These are phyloP conservation scores for Apiotrichum sp. DNA, from an alignment of 1,284 basidiomycete species.

Conservation along the genomic window DNA sequence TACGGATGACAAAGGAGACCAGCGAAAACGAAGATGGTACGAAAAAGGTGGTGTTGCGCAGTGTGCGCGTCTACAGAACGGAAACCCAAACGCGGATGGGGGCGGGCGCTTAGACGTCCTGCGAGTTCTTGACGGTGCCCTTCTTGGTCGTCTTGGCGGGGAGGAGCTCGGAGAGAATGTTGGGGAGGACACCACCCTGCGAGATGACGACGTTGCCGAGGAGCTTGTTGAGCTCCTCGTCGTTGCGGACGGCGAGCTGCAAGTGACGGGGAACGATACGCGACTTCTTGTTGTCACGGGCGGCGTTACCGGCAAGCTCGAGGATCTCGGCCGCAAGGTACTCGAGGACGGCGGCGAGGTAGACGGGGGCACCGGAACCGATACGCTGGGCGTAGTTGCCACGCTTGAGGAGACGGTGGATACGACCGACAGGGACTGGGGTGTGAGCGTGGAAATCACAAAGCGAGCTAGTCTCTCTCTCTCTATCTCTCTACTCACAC, in stretches of 20 bases:
- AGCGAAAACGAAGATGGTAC: constrained; percentile 32
- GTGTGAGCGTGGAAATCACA: constrained; percentile 15
- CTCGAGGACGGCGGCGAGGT: constrained; percentile 62
- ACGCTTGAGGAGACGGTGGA: constrained; percentile 77
- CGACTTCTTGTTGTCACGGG: constrained; percentile 58
- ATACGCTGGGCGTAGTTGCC: constrained; percentile 77
- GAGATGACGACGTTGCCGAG: constrained; percentile 79
- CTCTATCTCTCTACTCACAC: constrained; percentile 30
- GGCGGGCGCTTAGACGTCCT: constrained; percentile 21
- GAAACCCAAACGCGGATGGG: not conserved
- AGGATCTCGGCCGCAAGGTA: constrained; percentile 79
- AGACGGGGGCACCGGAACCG: constrained; percentile 56
- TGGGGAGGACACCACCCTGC: constrained; percentile 82
- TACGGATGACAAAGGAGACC: constrained; percentile 25
- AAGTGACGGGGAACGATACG: constrained; percentile 87
- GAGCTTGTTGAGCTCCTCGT: constrained; percentile 58
- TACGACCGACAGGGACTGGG: constrained; percentile 75
- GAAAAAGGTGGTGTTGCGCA: not conserved
- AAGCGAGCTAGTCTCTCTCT: not conserved
- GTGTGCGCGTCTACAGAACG: not conserved
- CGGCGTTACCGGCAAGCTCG: constrained; percentile 77
- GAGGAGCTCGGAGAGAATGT: constrained; percentile 61
- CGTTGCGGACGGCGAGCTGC: constrained; percentile 83
- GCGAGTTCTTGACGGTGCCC: constrained; percentile 35
- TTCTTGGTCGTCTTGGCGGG: constrained; percentile 59